A percentile compares a stretch with the other conserved stretches of the same genome.
phyloP scores from a whole-genome alignment of 495 filamentous ascomycete genomes.

The Tuber brumale region DNA sequence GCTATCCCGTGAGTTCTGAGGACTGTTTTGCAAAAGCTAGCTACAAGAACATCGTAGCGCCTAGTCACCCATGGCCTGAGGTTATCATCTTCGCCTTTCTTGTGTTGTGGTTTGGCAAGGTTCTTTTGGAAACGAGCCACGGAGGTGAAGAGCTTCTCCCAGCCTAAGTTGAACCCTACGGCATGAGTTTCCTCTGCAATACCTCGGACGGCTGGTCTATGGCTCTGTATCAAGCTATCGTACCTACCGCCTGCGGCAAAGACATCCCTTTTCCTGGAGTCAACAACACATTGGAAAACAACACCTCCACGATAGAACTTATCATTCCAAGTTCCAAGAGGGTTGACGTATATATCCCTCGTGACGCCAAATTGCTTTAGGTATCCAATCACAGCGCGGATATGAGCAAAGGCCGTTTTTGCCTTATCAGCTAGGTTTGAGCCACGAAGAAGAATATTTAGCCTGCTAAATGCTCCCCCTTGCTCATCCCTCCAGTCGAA shows the following conservation, averaged over 20 bases:
- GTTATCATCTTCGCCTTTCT: slow-evolving; percentile 42
- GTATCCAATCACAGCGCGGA: slow-evolving; percentile 68
- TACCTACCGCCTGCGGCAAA: slow-evolving; percentile 93
- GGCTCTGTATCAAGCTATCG: slow-evolving; percentile 71
- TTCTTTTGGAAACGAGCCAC: slow-evolving; percentile 51
- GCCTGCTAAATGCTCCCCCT: slow-evolving; percentile 62
- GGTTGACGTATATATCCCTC: slow-evolving; percentile 75
- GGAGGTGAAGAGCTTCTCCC: slow-evolving; percentile 65
- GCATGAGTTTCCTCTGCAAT: slow-evolving; percentile 56
- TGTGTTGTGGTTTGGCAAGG: slow-evolving; percentile 27
- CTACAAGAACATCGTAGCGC: slow-evolving; percentile 80
- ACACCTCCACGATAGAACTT: slow-evolving; percentile 84
- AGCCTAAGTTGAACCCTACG: slow-evolving; percentile 87
- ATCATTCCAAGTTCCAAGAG: slow-evolving; percentile 83
- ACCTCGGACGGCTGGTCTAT: slow-evolving; percentile 54
- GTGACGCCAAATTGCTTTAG: slow-evolving; percentile 65
- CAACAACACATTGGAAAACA: slow-evolving; percentile 85
- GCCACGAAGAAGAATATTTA: slow-evolving; percentile 68
- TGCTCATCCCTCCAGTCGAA: slow-evolving; percentile 84
- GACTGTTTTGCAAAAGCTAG: slow-evolving; percentile 70
- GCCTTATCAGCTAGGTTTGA: slow-evolving; percentile 60
- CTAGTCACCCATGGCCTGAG: slow-evolving; percentile 42
- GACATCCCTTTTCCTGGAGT: slow-evolving; percentile 74
- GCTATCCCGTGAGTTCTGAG: slow-evolving; percentile 68
- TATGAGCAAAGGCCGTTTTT: slow-evolving; percentile 67